phyloP scores from a whole-genome alignment of 129 eudicot genomes.

The Pseudognaphalium luteoalbum region DNA sequence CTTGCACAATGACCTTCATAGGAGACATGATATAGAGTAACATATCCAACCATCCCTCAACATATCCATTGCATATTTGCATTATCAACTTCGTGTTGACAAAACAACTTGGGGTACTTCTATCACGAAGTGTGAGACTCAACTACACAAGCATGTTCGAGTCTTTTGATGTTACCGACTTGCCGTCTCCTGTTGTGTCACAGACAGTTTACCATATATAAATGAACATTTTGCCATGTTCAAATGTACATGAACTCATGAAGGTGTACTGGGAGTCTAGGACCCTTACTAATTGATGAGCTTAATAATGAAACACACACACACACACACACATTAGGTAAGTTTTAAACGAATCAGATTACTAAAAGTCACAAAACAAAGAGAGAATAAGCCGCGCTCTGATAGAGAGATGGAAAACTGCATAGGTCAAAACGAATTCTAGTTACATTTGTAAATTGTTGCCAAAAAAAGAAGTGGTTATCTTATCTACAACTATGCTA shows the following conservation, averaged over 20 bases:
- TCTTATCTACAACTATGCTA: not conserved
- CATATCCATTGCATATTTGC: too few species aligned
- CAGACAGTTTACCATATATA: not conserved
- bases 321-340: not conserved
- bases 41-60: too few species aligned
- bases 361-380: not conserved
- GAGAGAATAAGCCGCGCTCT: not conserved
- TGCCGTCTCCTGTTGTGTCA: not conserved
- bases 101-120: not conserved
- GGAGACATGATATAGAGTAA: too few species aligned
- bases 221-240: not conserved
- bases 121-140: not conserved
- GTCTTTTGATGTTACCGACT: not conserved
- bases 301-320: not conserved
- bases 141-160: not conserved
- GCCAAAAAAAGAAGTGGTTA: not conserved
- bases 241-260: not conserved
- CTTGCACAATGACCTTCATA: too few species aligned
- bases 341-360: not conserved
- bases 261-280: not conserved
- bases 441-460: not conserved
- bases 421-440: not conserved
- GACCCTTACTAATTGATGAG: not conserved
- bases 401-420: not conserved
- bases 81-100: not conserved